Base-by-base conservation (phyloP, 768 basidiomycete genomes). In the Xerocomus potaroensis region DNA sequence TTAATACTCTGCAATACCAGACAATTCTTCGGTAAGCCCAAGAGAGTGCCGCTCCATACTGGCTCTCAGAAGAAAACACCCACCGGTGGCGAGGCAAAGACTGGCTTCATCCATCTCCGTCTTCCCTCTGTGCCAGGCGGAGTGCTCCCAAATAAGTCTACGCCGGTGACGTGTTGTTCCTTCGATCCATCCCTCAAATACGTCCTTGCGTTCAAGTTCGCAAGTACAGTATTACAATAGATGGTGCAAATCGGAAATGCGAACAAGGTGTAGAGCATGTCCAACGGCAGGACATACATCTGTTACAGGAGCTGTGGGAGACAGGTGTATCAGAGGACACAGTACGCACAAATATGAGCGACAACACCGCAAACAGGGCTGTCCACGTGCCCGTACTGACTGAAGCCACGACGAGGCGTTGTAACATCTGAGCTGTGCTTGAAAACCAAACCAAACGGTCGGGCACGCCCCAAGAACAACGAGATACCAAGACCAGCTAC, bases 361-460 rank as follows among this genome's bases (percentile, higher is more conserved):
- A 21, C 26, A 29, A 72, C 62, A 79, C 79, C 15, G 71, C 64
- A 8, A 55, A 59, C 0, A 79, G 76, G 53, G 81, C 80, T 15
- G 77, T 69, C 5, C 73, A 74, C 15, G 80, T 70, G 0, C 76
- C 69, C 10, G 35, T 37, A 8, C 37, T 37, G 29, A 48, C 35
- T 9, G 34, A 8, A 27, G 43, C 43, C 18, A 49, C 16, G 7
- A 19, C 29, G 14, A 47, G 39, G 31, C 46, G 40, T 41, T 41
- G 40, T 22, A 47, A 26, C 15, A 41, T 22, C 10, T 34, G 39
- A 9, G 16, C 12, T 10, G 40, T 47, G 8, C 46, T 47, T 5
- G 26, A 6, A 27, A 27, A 27, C 26, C 26, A 27, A n/a, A 27
- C 26, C 5, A 27, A 27, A 27, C 10, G 26, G 5, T 6, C 6